Evolutionary conservation across 352 stramenopile species (phyloP), one percentile per base, ranked within the genome.

Genomic region (Halophytophthora batemanensis): DNA sequence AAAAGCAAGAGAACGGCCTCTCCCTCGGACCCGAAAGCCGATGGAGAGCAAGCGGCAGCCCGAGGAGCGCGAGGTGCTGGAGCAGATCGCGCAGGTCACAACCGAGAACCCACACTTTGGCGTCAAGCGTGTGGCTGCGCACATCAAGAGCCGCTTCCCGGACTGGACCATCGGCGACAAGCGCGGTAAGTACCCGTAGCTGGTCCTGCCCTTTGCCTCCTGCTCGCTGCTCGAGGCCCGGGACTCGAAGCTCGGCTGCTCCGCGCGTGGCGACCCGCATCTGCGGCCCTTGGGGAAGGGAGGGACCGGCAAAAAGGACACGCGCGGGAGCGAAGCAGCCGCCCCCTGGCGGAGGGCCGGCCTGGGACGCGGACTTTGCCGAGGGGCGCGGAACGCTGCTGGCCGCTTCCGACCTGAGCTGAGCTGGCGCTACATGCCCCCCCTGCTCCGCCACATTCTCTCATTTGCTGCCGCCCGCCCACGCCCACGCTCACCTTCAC

Each of bases 131-230:
- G 71, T 90, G 19, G 61, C 70, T 21, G 73, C 41, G 46, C 46
- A 61, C 44, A 41, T 90, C 66, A 90, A 88, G 64, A 63, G 72
- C 51, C 61, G 66, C 50, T 85, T 88, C 63, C 76, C 74, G 23
- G 61, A 85, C 54, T 91, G 78, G 81, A 65, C 70, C 31, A 62
- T 91, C 37, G 69, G 71, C 45, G 81, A 91, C 39, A 89, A 87
- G 66, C 65, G 77, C 69, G 69, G 77, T 88, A 51, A 21, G 69
- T 75, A n/a, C 22, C 17, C 10, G 6, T 13, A 17, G 33, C 33
- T 13, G 6, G 6, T 35, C 29, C 29, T 13, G 29, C 29, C 29
- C 29, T 13, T 35, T 35, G 6, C 29, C 13, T 35, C 13, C 29
- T 13, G 29, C 15, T 28, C 22, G 8, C 39, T 6, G 39, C n/a